Evolutionary conservation across 2,329 filamentous ascomycete species (phyloP).

Genomic region (Beauveria sp.): DNA sequence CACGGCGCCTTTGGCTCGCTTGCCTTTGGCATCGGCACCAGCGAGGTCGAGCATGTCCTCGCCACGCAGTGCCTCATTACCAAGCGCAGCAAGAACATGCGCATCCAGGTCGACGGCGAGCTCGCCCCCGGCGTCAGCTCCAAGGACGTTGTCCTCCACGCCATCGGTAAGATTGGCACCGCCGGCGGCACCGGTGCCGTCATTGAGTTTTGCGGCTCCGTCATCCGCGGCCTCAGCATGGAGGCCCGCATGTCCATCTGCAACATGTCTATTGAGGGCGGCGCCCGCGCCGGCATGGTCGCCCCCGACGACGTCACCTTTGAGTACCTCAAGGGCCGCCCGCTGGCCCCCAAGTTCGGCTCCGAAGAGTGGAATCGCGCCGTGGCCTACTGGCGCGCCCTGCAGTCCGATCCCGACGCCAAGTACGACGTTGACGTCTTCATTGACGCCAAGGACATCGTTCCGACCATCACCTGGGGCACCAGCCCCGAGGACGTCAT

Average conservation of each 20-base stretch:
- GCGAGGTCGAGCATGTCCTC: slow-evolving; percentile 96
- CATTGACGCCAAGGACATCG: slow-evolving; percentile 87
- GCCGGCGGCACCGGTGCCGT: slow-evolving; percentile 91
- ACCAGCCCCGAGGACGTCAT: slow-evolving; percentile 94
- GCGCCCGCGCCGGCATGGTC: slow-evolving; percentile 92
- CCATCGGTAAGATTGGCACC: slow-evolving; percentile 89
- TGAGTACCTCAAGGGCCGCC: slow-evolving; percentile 87
- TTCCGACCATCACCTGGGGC: slow-evolving; percentile 92
- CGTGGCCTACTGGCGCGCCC: slow-evolving; percentile 75
- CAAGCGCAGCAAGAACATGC: slow-evolving; percentile 97
- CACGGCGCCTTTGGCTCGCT: slow-evolving; percentile 94
- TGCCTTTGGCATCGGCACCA: slow-evolving; percentile 95
- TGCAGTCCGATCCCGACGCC: slow-evolving; percentile 80
- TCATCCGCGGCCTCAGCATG: slow-evolving; percentile 84
- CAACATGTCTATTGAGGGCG: slow-evolving; percentile 98
- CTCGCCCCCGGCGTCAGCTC: slow-evolving; percentile 86
- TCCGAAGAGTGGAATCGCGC: slow-evolving; percentile 88
- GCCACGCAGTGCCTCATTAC: slow-evolving; percentile 94
- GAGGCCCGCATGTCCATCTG: slow-evolving; percentile 99
- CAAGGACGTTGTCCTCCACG: slow-evolving; percentile 90
- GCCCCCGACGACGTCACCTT: slow-evolving; percentile 92
- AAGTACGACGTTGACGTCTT: slow-evolving; percentile 85
- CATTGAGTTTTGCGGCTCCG: slow-evolving; percentile 95
- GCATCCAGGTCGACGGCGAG: slow-evolving; percentile 87
- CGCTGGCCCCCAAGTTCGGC: slow-evolving; percentile 76